Evolutionary conservation across 2,329 filamentous ascomycete genomes (phyloP), one percentile per base, ranked within the genome.

Genomic region (Colletotrichum theobromicola): DNA sequence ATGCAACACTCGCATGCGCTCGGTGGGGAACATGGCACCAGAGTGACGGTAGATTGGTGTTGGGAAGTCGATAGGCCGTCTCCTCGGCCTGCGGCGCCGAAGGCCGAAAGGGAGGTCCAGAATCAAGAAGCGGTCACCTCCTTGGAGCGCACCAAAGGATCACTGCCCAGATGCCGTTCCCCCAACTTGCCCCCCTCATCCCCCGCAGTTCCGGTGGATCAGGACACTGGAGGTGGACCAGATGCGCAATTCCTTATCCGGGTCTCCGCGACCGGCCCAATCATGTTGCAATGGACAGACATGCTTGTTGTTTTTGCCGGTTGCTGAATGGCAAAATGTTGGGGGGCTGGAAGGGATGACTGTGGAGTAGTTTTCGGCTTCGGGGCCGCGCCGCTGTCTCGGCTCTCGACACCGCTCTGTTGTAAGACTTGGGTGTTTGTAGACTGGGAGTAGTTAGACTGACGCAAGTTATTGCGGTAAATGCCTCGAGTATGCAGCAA

Each of bases 41-140:
- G 5, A 61, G 57, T 69, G 58, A 58, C 34, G 46, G 34, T 34
- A 32, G 28, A 15, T 2, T 4, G 42, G 10, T 50, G n/a, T 50
- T 50, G 42, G 42, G 42, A 50, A 50, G 42, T 50, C n/a, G n/a
- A 50, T 50, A 21, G 21, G n/a, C 42, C 42, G 42, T 21, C 9
- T 7, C 3, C 9, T 61, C 71, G 67, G 60, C 50, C 50, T 53
- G 37, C 67, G 67, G 71, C 71, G 67, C 67, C 71, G 67, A 71
- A 71, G 6, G 9, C 71, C 60, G 71, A 70, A 24, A 32, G 15
- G 30, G 4, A 24, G 42, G 24, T 5, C 21, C 2, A 50, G 42
- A 21, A 34, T 2, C 30, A 34, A 62, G 32, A 32, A 34, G 60
- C 60, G 34, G 34, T 35, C 34, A 62, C 30, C 24, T 28, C 53